A percentile compares a stretch with the other conserved stretches of the same genome.
Conservation (phyloP, 352 stramenopile genomes). For the Phytophthora cryptogea region DNA sequence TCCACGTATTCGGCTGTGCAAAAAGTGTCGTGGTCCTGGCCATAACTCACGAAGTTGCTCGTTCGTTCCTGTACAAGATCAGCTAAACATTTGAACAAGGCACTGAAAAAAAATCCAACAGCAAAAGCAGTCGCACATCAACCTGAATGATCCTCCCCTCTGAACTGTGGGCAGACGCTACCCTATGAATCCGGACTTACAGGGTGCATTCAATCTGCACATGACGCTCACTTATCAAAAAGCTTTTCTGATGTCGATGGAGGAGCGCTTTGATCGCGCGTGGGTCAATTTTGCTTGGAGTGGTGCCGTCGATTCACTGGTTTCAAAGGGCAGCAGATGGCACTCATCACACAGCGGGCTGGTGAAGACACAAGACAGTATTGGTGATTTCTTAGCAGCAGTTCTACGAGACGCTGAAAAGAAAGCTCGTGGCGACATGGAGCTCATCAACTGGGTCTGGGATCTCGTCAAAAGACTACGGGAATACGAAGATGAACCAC, state of each 20-base stretch:
- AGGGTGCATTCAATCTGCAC: no score
- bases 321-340: neutral
- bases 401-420: neutral
- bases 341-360: neutral
- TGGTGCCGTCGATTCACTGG: neutral
- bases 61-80: constrained; percentile 8
- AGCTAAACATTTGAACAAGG: constrained; percentile 5
- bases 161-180: no score
- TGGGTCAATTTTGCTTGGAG: neutral
- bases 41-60: constrained; percentile 64
- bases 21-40: constrained; percentile 46
- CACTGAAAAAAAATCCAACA: no score
- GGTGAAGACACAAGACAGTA: neutral
- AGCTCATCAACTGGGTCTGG: neutral
- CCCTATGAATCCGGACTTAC: no score
- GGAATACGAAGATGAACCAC: neutral
- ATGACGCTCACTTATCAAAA: no score
- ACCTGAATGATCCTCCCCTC: no score
- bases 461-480: neutral
- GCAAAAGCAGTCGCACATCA: no score
- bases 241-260: neutral
- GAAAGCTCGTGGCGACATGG: neutral
- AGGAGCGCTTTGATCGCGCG: neutral
- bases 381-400: neutral
- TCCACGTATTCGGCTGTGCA: constrained; percentile 43